phyloP scores from a whole-genome alignment of 768 basidiomycete genomes.

The Boletus rubescentipes region DNA sequence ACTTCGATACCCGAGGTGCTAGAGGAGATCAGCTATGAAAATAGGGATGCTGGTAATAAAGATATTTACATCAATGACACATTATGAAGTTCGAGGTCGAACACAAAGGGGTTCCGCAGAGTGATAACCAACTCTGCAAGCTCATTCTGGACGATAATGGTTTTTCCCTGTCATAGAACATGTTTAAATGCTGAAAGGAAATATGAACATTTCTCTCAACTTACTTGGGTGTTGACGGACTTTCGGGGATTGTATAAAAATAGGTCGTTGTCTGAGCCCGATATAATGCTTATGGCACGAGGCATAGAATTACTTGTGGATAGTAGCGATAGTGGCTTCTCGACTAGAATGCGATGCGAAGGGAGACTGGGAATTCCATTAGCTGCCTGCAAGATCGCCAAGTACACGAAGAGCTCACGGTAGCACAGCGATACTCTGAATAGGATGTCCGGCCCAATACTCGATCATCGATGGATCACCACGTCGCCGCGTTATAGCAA shows the following conservation, averaged over 20 bases:
- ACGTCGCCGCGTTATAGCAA: constrained; percentile 72
- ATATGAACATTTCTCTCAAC: constrained; percentile 9
- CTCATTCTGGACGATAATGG: constrained; percentile 80
- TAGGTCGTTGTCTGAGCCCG: constrained; percentile 65
- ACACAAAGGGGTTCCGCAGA: constrained; percentile 89
- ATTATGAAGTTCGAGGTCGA: constrained; percentile 85
- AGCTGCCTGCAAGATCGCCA: neutral
- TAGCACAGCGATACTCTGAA: constrained; percentile 74
- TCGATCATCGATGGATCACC: constrained; percentile 69
- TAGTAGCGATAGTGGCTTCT: constrained; percentile 65
- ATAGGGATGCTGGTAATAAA: neutral
- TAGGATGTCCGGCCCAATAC: constrained; percentile 85
- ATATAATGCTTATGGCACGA: constrained; percentile 44
- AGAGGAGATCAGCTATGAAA: constrained; percentile 11
- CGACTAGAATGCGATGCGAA: constrained; percentile 64
- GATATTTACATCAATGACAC: constrained; percentile 70
- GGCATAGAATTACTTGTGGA: constrained; percentile 39
- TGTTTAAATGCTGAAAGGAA: constrained; percentile 2
- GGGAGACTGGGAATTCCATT: constrained; percentile 53
- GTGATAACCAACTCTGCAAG: constrained; percentile 77
- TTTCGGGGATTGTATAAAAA: constrained; percentile 93
- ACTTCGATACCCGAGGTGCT: constrained; percentile 85
- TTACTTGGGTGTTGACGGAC: constrained; percentile 55
- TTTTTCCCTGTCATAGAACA: constrained; percentile 44
- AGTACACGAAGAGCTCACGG: constrained; percentile 51